phyloP scores from a whole-genome alignment of 805 yeast species.

The Kodamaea kaohsiungensis region DNA sequence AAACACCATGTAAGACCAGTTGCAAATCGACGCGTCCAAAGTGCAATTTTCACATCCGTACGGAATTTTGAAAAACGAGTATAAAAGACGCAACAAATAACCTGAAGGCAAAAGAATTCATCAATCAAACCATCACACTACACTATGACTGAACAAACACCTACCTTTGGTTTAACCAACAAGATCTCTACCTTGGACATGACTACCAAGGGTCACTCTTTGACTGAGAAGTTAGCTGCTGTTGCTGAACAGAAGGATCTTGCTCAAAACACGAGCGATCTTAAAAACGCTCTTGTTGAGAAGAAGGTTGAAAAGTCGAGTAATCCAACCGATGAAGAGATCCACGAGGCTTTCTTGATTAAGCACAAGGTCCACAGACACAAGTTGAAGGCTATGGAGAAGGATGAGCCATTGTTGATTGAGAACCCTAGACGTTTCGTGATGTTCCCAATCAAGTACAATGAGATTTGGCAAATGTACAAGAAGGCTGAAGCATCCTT shows the following conservation, averaged over 20 bases:
- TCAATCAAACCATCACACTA: background rate
- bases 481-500: constrained; percentile 99
- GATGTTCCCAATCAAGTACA: constrained; percentile 92
- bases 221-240: constrained; percentile 46
- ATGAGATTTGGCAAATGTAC: constrained; percentile 98
- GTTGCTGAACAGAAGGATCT: constrained; percentile 38
- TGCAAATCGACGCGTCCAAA: background rate
- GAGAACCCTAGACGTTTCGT: constrained; percentile 91
- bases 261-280: constrained; percentile 20
- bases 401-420: constrained; percentile 81
- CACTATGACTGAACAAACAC: constrained; percentile 61
- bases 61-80: background rate
- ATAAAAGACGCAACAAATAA: background rate
- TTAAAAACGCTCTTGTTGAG: constrained; percentile 19
- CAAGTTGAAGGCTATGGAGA: constrained; percentile 69
- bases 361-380: constrained; percentile 73
- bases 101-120: background rate
- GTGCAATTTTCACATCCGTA: background rate
- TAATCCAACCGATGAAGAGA: constrained; percentile 15
- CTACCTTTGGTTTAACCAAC: constrained; percentile 48
- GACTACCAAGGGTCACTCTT: constrained; percentile 33
- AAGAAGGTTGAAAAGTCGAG: constrained; percentile 25
- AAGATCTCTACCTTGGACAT: constrained; percentile 43
- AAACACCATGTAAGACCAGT: background rate
- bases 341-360: constrained; percentile 58